Conservation (phyloP, 768 basidiomycete species). For the Gelatoporia subvermispora region DNA sequence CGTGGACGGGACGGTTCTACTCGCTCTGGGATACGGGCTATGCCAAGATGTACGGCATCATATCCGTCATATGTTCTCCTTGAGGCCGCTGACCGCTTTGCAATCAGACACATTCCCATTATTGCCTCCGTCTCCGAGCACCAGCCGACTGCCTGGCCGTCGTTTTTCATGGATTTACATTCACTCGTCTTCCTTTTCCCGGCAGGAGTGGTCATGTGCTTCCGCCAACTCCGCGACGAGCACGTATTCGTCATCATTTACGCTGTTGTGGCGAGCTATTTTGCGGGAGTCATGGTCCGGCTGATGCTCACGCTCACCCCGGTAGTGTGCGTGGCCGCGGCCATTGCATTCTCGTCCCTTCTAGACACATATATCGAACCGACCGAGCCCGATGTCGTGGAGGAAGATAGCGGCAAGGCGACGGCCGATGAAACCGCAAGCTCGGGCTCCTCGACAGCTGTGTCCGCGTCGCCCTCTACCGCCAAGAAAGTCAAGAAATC, state of each 20-base stretch:
- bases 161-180: constrained; percentile 99
- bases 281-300: constrained; percentile 99
- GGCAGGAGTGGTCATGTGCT: constrained; percentile 90
- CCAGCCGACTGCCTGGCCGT: constrained; percentile 99
- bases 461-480: constrained; percentile 11
- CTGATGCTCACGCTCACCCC: constrained; percentile 97
- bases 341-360: constrained; percentile 83
- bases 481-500: constrained; percentile 31
- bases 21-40: constrained; percentile 99
- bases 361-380: constrained; percentile 91
- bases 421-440: constrained; percentile 24
- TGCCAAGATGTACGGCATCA: constrained; percentile 74
- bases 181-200: constrained; percentile 98
- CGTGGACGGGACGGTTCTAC: constrained; percentile 99
- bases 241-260: constrained; percentile 99
- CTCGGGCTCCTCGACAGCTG: constrained; percentile 17
- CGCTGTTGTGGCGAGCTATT: constrained; percentile 92
- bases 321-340: constrained; percentile 90
- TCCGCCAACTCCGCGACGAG: constrained; percentile 91
- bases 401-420: constrained; percentile 25
- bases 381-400: constrained; percentile 49
- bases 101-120: constrained; percentile 82
- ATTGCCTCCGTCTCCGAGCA: constrained; percentile 99
- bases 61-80: constrained; percentile 6
- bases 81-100: constrained; percentile 5